These are phyloP conservation scores for Botrytis sinoallii DNA, from an alignment of 2,329 filamentous ascomycete genomes.

Conservation along the genomic window DNA sequence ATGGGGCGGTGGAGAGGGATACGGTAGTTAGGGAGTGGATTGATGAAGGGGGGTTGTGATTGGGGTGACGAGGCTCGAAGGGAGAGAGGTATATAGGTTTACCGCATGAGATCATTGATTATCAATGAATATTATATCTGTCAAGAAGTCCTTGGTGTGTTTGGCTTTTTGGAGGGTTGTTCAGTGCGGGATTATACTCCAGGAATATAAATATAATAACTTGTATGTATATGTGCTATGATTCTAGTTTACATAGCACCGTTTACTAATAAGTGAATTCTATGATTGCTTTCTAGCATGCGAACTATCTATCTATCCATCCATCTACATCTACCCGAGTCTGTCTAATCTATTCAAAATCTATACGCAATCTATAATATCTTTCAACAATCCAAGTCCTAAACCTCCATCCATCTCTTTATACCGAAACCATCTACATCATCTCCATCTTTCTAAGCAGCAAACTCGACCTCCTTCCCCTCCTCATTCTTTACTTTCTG, in stretches of 20 bases:
- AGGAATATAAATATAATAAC: neutral
- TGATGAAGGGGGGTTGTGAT: neutral
- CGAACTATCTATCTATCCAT: neutral
- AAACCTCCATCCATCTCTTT: neutral
- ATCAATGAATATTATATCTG: neutral
- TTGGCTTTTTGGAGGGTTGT: neutral
- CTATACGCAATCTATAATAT: neutral
- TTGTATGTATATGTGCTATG: neutral
- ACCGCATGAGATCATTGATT: neutral
- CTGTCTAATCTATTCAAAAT: neutral
- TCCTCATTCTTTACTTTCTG: neutral
- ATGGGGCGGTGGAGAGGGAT: slow-evolving; percentile 16
- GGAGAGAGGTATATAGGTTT: neutral
- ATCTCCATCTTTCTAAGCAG: neutral
- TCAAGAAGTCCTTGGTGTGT: neutral
- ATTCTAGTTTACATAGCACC: too few species aligned
- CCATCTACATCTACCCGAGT: neutral
- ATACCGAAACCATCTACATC: neutral
- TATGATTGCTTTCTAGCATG: neutral
- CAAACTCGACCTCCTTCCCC: neutral
- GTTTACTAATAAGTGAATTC: neutral
- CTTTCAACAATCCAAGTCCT: too few species aligned
- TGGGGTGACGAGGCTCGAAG: too few species aligned
- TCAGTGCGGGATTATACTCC: neutral
- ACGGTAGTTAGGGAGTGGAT: slow-evolving; percentile 15